Conservation (phyloP, 2,329 filamentous ascomycete genomes). For the Hypocreales sp. region DNA sequence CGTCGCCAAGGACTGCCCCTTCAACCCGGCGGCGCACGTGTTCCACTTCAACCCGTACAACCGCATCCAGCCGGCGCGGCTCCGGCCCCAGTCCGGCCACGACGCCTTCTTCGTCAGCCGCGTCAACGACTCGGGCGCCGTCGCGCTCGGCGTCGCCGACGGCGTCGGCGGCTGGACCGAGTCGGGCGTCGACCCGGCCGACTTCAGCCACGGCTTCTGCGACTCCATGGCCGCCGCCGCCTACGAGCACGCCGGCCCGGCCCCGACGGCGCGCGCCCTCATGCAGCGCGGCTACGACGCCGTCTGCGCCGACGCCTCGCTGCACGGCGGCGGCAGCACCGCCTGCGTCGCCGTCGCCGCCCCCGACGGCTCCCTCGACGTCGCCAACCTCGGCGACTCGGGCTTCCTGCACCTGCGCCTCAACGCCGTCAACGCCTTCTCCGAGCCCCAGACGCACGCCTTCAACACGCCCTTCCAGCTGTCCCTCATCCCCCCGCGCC, state of each 20-base stretch:
- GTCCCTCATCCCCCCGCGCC: conserved; percentile 67
- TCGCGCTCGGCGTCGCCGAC: conserved; percentile 83
- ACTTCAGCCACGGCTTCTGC: conserved; percentile 90
- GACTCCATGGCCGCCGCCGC: conserved; percentile 78
- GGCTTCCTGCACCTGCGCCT: conserved; percentile 78
- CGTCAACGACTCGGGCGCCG: conserved; percentile 53
- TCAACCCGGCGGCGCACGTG: conserved; percentile 51
- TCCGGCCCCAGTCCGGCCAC: conserved; percentile 67
- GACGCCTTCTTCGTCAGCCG: conserved; percentile 90
- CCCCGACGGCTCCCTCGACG: conserved; percentile 59
- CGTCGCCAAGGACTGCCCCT: conserved; percentile 54
- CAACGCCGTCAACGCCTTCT: conserved; percentile 72
- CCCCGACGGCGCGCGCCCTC: conserved; percentile 46
- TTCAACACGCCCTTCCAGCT: conserved; percentile 98
- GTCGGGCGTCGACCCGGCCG: conserved; percentile 80
- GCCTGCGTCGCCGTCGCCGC: conserved; percentile 73
- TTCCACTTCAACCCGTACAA: conserved; percentile 58
- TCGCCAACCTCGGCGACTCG: conserved; percentile 91
- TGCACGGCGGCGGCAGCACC: conserved; percentile 78
- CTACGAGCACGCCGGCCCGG: conserved; percentile 29
- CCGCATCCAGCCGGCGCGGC: conserved; percentile 33
- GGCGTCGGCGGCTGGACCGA: conserved; percentile 93
- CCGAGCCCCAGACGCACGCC: conserved; percentile 78
- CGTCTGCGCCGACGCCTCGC: conserved; percentile 56
- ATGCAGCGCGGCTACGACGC: conserved; percentile 76